A percentile compares a stretch with the other conserved stretches of the same genome.
Evolutionary conservation across 176 grass and related monocot species (phyloP).

Genomic region (Triticum turgidum): DNA sequence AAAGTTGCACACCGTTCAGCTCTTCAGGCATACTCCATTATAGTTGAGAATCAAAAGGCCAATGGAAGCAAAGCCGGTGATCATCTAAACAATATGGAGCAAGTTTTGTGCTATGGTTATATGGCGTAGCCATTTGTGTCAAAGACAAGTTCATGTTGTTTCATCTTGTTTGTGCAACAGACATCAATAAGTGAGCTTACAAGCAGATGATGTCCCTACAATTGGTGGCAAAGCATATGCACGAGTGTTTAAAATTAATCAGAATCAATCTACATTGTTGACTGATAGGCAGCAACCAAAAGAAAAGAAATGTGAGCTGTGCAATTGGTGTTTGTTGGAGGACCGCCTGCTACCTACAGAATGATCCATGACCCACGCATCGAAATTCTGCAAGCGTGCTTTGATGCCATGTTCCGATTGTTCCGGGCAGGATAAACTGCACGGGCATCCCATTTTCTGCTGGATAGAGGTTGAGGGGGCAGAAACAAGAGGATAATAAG

Average conservation of each 20-base stretch:
- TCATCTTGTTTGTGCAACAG: constrained; percentile 8
- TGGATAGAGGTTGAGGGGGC: constrained; percentile 3
- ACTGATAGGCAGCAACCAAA: neutral
- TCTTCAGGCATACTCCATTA: constrained; percentile 16
- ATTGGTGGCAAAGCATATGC: constrained; percentile 19
- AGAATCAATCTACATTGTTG: neutral
- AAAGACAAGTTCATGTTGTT: neutral
- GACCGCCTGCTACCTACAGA: neutral
- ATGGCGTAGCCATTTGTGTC: neutral
- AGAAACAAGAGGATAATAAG: neutral
- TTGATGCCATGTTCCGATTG: neutral
- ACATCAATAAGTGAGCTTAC: constrained; percentile 28
- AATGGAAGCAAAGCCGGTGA: neutral
- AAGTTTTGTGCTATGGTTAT: neutral
- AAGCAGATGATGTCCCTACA: constrained; percentile 2
- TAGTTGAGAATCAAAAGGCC: neutral
- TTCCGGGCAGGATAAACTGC: neutral
- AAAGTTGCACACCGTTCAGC: neutral
- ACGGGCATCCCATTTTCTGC: neutral
- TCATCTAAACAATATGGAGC: neutral
- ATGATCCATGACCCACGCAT: neutral
- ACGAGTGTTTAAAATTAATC: neutral
- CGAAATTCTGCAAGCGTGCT: neutral
- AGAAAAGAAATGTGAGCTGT: neutral
- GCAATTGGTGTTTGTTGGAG: neutral